Base-by-base conservation (phyloP, 2,329 filamentous ascomycete genomes). In the Colletotrichum lupini region DNA sequence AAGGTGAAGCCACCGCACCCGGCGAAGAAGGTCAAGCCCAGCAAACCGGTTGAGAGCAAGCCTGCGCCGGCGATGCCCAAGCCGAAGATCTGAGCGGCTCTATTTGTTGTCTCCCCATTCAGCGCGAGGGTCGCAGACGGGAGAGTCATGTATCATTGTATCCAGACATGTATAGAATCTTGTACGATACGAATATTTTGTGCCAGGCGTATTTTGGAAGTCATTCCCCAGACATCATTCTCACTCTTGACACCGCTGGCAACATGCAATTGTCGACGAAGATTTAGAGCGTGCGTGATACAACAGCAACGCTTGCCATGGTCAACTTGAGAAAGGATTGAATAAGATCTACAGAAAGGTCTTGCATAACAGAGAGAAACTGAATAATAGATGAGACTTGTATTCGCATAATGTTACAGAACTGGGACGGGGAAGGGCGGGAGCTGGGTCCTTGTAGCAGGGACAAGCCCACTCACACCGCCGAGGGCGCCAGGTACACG, bases 101-200 rank as follows among this genome's bases (percentile, higher is more conserved):
- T 66, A 28, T 66, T 56, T 66, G 28, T 66, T 56, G 49, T 59
- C 59, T 62, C 26, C 28, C 59, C 37, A 11, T 28, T 32, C 58
- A 42, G 55, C 32, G 42, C 30, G 26, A 37, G 32, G 16, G 53
- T 32, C 30, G 53, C 24, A 24, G 9, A 46, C 11, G 49, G 67
- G 55, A 69, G 62, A 69, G 66, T 32, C n/a, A 66, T 71, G 71
- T 71, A 71, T 28, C 56, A 73, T 24, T 73, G 71, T 71, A 73
- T 71, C 67, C 67, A 71, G 61, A 71, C 60, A 71, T 71, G 71
- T 73, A 71, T 71, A 73, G 71, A 65, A 59, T 26, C 71, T 73
- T 73, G 71, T 73, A 73, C 71, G 71, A 73, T 73, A 73, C 60
- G 66, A 59, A 30, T 46, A 46, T 49, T 66, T 52, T 66, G 67